A percentile compares a stretch with the other conserved stretches of the same genome.
These are phyloP conservation scores for Cucurbita maxima DNA, from an alignment of 306 rosid genomes.

Conservation along the genomic window DNA sequence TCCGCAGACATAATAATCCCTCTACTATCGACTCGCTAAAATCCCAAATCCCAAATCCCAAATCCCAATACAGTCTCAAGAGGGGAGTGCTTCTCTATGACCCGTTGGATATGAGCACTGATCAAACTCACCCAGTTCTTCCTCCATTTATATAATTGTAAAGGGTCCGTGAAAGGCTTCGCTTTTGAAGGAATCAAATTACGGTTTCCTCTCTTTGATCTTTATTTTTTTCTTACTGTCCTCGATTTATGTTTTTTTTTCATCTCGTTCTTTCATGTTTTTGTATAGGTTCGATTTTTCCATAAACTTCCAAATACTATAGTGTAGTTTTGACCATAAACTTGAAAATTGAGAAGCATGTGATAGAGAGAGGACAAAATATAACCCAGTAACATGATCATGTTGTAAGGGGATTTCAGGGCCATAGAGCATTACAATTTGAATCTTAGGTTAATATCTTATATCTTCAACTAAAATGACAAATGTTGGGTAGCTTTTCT, in stretches of 20 bases:
- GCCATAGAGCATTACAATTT: no score
- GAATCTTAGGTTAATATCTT: no score
- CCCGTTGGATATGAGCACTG: neutral
- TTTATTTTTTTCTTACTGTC: neutral
- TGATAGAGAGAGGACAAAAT: no score
- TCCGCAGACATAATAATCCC: constrained; percentile 46
- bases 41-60: neutral
- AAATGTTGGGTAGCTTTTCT: no score
- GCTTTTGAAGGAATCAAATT: neutral
- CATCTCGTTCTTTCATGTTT: neutral
- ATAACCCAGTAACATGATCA: no score
- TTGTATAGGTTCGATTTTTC: neutral
- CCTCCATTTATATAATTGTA: neutral
- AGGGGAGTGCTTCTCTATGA: neutral
- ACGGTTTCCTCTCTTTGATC: neutral
- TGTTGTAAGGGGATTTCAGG: no score
- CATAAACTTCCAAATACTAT: neutral
- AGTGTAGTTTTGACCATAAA: neutral
- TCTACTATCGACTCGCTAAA: no score
- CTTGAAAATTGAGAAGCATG: no score
- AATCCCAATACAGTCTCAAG: neutral
- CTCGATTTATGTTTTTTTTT: neutral
- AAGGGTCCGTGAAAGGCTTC: neutral
- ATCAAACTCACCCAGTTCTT: neutral
- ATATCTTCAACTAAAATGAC: no score